Percentiles rank a stretch among this genome's conserved stretches.
Evolutionary conservation across 2,329 filamentous ascomycete genomes (phyloP).

Genomic region (Penicillium concentricum): DNA sequence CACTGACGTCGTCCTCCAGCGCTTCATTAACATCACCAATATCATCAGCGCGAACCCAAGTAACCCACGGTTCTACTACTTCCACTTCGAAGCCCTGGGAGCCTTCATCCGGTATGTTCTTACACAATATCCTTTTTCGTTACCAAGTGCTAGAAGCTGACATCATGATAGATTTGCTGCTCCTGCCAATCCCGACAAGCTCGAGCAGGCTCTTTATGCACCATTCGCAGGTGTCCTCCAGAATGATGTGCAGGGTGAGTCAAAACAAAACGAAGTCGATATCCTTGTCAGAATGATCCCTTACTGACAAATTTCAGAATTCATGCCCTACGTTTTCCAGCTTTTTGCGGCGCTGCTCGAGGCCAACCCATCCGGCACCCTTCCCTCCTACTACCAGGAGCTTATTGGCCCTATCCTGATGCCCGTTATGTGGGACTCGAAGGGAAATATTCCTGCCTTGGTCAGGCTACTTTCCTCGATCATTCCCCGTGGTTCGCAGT

Average conservation of each 20-base stretch:
- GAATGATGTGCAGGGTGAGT: slow-evolving; percentile 73
- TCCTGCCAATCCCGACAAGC: slow-evolving; percentile 65
- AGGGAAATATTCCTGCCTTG: slow-evolving; percentile 89
- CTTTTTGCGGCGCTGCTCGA: slow-evolving; percentile 89
- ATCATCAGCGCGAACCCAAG: slow-evolving; percentile 93
- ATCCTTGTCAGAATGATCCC: neutral
- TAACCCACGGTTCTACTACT: slow-evolving; percentile 98
- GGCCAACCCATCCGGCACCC: slow-evolving; percentile 72
- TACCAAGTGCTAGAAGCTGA: slow-evolving; percentile 8
- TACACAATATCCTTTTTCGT: neutral
- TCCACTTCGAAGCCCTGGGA: slow-evolving; percentile 91
- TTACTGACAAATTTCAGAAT: slow-evolving; percentile 61
- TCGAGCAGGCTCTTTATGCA: slow-evolving; percentile 78
- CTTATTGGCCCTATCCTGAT: slow-evolving; percentile 76
- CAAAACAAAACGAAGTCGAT: neutral
- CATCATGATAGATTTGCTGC: slow-evolving; percentile 57
- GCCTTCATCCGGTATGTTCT: slow-evolving; percentile 68
- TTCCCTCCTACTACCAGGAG: slow-evolving; percentile 77
- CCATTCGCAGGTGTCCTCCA: slow-evolving; percentile 79
- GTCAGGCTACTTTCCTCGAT: slow-evolving; percentile 81
- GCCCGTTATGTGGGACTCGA: slow-evolving; percentile 84
- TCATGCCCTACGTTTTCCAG: slow-evolving; percentile 95
- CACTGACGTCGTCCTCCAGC: slow-evolving; percentile 73
- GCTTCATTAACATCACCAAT: slow-evolving; percentile 84
- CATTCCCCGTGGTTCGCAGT: slow-evolving; percentile 70